Percentiles rank a stretch among this genome's conserved stretches.
Conservation (phyloP, 2,329 filamentous ascomycete genomes). For the Chaetothyriales sp. region DNA sequence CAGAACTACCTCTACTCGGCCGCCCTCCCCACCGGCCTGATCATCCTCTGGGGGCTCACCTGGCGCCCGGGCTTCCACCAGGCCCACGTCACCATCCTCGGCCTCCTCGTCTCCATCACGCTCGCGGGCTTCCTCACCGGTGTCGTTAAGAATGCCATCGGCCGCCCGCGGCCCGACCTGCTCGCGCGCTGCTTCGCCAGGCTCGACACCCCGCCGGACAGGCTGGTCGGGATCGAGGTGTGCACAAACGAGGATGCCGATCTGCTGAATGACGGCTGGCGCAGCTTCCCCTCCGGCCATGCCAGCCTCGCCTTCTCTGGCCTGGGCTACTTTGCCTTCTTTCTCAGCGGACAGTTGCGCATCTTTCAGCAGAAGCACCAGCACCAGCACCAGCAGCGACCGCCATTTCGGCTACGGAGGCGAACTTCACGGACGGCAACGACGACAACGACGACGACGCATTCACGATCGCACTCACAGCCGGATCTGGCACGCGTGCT, state of each 20-base stretch:
- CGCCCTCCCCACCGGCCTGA: conserved; percentile 50
- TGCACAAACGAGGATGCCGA: conserved; percentile 38
- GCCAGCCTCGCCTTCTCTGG: conserved; percentile 47
- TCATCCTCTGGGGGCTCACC: conserved; percentile 51
- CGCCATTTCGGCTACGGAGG: too few relatives aligned
- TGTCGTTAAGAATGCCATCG: conserved; percentile 75
- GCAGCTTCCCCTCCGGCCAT: conserved; percentile 50
- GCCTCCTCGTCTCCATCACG: conserved; percentile 60
- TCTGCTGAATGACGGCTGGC: conserved; percentile 48
- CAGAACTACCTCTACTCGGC: conserved; percentile 70
- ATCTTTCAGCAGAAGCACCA: conserved; percentile 32
- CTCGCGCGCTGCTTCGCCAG: conserved; percentile 71
- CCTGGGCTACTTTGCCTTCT: conserved; percentile 41
- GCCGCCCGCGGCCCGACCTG: conserved; percentile 70
- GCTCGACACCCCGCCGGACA: conserved; percentile 39
- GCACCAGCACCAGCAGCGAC: too few relatives aligned
- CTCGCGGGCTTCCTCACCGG: conserved; percentile 76
- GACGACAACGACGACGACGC: too few relatives aligned
- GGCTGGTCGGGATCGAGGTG: conserved; percentile 35
- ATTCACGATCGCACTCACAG: too few relatives aligned
- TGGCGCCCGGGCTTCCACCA: conserved; percentile 56
- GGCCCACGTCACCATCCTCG: conserved; percentile 69
- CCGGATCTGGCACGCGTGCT: conserved; percentile 42
- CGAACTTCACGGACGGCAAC: too few relatives aligned
- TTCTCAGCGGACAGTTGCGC: conserved; percentile 39